Evolutionary conservation across 2,329 filamentous ascomycete species (phyloP).

Genomic region (Talaromyces amestolkiae): DNA sequence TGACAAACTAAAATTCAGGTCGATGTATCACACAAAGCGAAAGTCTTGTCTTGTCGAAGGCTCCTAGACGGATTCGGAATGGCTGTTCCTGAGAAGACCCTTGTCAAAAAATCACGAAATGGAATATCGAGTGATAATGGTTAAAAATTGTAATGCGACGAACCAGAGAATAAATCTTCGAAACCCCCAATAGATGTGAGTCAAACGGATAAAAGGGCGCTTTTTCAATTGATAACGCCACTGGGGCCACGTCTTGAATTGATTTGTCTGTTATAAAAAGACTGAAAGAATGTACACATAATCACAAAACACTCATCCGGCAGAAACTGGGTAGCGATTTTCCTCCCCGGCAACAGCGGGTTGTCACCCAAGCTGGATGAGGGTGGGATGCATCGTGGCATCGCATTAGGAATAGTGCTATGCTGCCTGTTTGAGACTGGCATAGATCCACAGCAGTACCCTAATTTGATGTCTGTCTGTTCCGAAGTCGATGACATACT

Average conservation of each 20-base stretch:
- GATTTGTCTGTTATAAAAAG: conserved; percentile 25
- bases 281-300: conserved; percentile 5
- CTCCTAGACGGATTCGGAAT: conserved; percentile 11
- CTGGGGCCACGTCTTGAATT: conserved; percentile 45
- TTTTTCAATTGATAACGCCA: conserved; percentile 30
- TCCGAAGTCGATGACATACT: background rate
- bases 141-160: conserved; percentile 30
- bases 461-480: background rate
- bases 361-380: conserved; percentile 14
- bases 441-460: conserved; percentile 10
- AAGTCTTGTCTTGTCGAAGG: background rate
- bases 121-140: conserved; percentile 28
- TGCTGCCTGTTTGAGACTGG: conserved; percentile 8
- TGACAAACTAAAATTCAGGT: conserved; percentile 14
- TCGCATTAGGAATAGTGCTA: conserved; percentile 10
- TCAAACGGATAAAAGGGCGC: conserved; percentile 35
- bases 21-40: conserved; percentile 10
- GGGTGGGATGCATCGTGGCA: conserved; percentile 11
- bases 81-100: background rate
- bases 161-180: conserved; percentile 24
- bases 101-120: conserved; percentile 9
- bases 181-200: conserved; percentile 20
- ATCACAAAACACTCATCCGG: conserved; percentile 5
- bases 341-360: conserved; percentile 18
- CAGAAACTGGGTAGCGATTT: conserved; percentile 12